These are phyloP conservation scores for Striga asiatica DNA, from an alignment of 257 asterid species.

Conservation along the genomic window DNA sequence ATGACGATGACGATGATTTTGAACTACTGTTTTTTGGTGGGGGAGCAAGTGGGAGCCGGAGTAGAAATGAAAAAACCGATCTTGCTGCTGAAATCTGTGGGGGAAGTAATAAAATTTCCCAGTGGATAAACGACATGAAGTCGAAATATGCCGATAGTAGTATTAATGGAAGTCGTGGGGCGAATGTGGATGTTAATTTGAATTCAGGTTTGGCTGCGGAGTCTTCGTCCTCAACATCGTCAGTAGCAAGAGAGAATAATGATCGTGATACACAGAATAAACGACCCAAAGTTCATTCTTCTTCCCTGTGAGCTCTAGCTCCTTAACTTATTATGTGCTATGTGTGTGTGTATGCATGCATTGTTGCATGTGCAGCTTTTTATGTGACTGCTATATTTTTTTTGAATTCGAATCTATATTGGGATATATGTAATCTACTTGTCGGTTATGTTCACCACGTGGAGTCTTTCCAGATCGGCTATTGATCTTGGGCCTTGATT, in stretches of 20 bases:
- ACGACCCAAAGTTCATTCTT: slow-evolving; percentile 78
- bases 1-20: slow-evolving; percentile 11
- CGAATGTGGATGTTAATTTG: slow-evolving; percentile 43
- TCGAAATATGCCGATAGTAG: slow-evolving; percentile 20
- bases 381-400: neutral
- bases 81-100: slow-evolving; percentile 14
- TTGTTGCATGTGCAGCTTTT: neutral
- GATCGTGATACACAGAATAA: slow-evolving; percentile 46
- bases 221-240: slow-evolving; percentile 46
- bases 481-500: neutral
- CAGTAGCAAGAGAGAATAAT: slow-evolving; percentile 30
- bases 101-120: slow-evolving; percentile 22
- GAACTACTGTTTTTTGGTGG: slow-evolving; percentile 18
- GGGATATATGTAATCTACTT: neutral
- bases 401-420: neutral
- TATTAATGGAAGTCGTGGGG: slow-evolving; percentile 26
- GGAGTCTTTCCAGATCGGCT: too few species aligned
- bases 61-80: neutral
- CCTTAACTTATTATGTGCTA: neutral
- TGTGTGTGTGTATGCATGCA: neutral
- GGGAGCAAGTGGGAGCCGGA: slow-evolving; percentile 6
- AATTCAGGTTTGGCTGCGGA: slow-evolving; percentile 64
- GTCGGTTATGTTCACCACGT: neutral
- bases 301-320: slow-evolving; percentile 49
- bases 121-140: slow-evolving; percentile 21